Evolutionary conservation across 192 early-diverging fungal species (phyloP), one percentile per base, ranked within the genome.

Genomic region (Linnemannia schmuckeri): DNA sequence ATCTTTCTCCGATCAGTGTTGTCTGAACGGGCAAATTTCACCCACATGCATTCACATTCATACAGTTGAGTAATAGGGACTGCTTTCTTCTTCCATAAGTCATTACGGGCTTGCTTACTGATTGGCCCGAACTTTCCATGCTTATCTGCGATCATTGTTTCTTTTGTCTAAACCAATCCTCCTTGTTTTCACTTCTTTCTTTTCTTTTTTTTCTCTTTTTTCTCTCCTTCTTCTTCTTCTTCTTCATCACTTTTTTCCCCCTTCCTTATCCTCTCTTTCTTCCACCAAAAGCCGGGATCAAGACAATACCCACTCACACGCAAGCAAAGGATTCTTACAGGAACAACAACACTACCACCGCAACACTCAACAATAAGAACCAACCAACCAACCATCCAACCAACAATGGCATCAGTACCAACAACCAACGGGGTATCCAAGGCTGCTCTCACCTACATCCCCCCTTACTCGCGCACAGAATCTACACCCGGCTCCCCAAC

Each of bases 381-480:
- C n/a, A 22, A 55, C 3, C 54, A 57, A 57, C n/a, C 44, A 27
- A 27, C 8, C 24, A 22, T 4, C 54, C 22, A 27, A 2, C 8
- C 55, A 27, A 57, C 6, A n/a, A 57, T 57, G 55, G n/a, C 55
- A 9, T 27, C 55, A 57, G n/a, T 57, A 57, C 22, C 24, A 57
- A 57, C 22, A 24, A 12, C 8, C 6, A 57, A 24, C 22, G 55
- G 55, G n/a, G 8, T 24, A 27, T 10, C n/a, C 22, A 27, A 57
- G 54, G 6, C 80, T 22, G 6, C 80, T 22, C 44, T 76, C 30
- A 17, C 66, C 66, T 85, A 85, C 30, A 74, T 76, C 17, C 83
- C 83, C 22, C 83, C 83, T 10, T 85, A 79, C 41, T 13, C 70
- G 54, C 77, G 77, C 33, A 27, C 72, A 49, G 76, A 78, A 42